These are phyloP conservation scores for Diaporthe humulicola DNA, from an alignment of 2,329 filamentous ascomycete genomes.

Conservation along the genomic window DNA sequence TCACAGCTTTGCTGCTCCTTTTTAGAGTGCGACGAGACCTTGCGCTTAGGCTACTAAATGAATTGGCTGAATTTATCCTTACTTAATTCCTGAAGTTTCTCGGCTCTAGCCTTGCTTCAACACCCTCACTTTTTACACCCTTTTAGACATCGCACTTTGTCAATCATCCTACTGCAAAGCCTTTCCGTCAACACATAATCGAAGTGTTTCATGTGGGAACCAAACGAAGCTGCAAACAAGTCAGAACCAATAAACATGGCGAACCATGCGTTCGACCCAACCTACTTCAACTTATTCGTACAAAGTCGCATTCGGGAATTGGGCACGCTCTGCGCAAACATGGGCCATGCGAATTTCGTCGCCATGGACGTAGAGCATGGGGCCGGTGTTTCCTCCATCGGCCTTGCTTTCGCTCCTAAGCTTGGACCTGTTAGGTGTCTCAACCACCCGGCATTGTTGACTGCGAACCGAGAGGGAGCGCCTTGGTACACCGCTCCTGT, in stretches of 20 bases:
- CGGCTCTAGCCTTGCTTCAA: no score
- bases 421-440: neutral
- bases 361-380: constrained; percentile 11
- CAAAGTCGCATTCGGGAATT: neutral
- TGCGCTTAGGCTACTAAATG: no score
- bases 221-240: neutral
- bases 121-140: no score
- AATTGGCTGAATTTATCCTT: no score
- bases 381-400: neutral
- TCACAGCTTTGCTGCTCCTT: no score
- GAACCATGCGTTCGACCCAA: neutral
- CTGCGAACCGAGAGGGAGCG: neutral
- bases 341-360: neutral
- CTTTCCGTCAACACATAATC: no score
- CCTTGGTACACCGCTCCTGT: neutral
- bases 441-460: neutral
- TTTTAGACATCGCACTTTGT: no score
- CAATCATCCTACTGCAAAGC: no score
- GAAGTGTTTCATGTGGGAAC: no score
- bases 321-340: neutral
- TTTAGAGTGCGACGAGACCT: no score
- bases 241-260: neutral
- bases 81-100: no score
- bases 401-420: neutral
- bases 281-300: neutral